Conservation (phyloP, 768 basidiomycete species). For the Suillus clintonianus region DNA sequence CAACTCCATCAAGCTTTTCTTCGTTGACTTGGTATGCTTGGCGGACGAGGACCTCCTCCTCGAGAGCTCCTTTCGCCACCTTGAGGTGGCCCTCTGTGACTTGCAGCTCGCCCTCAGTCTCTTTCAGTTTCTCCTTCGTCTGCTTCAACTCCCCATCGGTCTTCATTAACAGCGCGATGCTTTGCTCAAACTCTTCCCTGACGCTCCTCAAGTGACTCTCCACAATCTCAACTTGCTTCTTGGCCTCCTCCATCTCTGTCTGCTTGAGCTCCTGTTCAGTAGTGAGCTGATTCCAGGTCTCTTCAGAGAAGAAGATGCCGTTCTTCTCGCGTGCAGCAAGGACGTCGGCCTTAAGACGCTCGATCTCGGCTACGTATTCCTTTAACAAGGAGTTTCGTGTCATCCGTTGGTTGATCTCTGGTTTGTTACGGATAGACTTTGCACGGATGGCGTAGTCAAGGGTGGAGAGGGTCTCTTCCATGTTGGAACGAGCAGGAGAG, state of each 20-base stretch:
- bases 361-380: slow-evolving; percentile 93
- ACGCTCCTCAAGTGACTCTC: slow-evolving; percentile 79
- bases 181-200: slow-evolving; percentile 90
- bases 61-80: slow-evolving; percentile 57
- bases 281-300: slow-evolving; percentile 84
- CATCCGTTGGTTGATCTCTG: slow-evolving; percentile 94
- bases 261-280: slow-evolving; percentile 74
- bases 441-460: slow-evolving; percentile 96
- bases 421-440: slow-evolving; percentile 93
- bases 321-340: slow-evolving; percentile 94
- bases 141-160: slow-evolving; percentile 75
- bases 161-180: slow-evolving; percentile 72
- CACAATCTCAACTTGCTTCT: slow-evolving; percentile 79
- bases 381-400: slow-evolving; percentile 89
- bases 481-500: slow-evolving; percentile 89
- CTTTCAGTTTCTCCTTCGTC: slow-evolving; percentile 56
- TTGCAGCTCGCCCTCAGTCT: slow-evolving; percentile 52
- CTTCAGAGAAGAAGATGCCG: slow-evolving; percentile 91
- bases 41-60: slow-evolving; percentile 79
- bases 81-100: slow-evolving; percentile 60
- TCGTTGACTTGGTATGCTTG: slow-evolving; percentile 81
- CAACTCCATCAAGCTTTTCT: slow-evolving; percentile 67
- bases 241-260: slow-evolving; percentile 81
- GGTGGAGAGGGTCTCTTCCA: slow-evolving; percentile 97
- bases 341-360: slow-evolving; percentile 87